Percentiles rank a stretch among this genome's conserved stretches.
Evolutionary conservation across 1,139 yeast genomes (phyloP).

Genomic region (Sugiyamaella sp.): DNA sequence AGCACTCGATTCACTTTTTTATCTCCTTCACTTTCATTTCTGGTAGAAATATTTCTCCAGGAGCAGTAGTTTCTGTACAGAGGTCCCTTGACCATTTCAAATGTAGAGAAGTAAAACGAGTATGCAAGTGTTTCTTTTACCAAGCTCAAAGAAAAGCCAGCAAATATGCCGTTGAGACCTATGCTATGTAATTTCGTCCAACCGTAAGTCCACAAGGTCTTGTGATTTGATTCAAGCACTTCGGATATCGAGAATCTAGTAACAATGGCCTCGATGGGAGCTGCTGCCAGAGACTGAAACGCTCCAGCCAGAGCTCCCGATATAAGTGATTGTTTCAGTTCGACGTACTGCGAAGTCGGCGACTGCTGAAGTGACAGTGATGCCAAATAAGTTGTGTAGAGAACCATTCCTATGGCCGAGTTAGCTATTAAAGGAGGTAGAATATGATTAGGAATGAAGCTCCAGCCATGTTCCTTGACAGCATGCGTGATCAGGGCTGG

Average conservation of each 20-base stretch:
- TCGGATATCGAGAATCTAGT: constrained; percentile 80
- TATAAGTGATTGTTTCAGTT: constrained; percentile 58
- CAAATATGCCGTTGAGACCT: constrained; percentile 84
- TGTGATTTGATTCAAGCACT: constrained; percentile 66
- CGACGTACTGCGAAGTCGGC: constrained; percentile 20
- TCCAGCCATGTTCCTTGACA: constrained; percentile 79
- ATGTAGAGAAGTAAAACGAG: constrained; percentile 82
- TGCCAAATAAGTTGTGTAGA: constrained; percentile 78
- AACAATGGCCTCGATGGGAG: constrained; percentile 90
- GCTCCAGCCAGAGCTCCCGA: constrained; percentile 89
- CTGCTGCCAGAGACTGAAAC: constrained; percentile 86
- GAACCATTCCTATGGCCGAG: constrained; percentile 66
- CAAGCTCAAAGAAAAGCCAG: constrained; percentile 78
- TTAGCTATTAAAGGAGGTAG: constrained; percentile 80
- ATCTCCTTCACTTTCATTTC: constrained; percentile 23
- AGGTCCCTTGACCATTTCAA: constrained; percentile 70
- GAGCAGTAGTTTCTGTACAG: constrained; percentile 30
- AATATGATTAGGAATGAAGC: constrained; percentile 76
- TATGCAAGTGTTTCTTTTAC: constrained; percentile 84
- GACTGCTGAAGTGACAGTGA: constrained; percentile 30
- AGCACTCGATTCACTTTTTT: constrained; percentile 47
- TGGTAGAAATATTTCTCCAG: constrained; percentile 23
- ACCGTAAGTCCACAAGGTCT: constrained; percentile 78
- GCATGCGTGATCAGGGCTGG: constrained; percentile 72
- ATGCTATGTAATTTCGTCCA: constrained; percentile 65